Base-by-base conservation (phyloP, 169 alveolate genomes). In the Plasmodium gaboni region DNA sequence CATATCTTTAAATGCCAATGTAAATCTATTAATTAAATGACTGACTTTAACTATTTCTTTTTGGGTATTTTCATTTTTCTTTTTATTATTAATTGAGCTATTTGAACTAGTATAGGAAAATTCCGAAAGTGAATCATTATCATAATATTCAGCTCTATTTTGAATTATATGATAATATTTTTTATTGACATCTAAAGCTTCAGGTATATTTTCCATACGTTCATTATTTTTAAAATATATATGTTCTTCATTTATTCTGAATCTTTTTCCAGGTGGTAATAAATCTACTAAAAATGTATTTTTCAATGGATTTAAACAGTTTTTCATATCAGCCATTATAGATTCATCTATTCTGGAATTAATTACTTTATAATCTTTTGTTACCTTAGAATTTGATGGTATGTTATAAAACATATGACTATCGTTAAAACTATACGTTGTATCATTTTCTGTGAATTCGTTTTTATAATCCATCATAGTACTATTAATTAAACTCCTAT, bases 1-100 rank as follows among this genome's bases (percentile, higher is more conserved):
- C 89, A 76, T 89, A 38, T 94, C 96, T 87, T 94, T 92, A 83
- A 94, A 94, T 53, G 94, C 92, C 61, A 94, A 76, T 0, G 96
- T 94, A 53, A 91, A 60, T 51, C 92, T 89, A 70, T 94, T 92
- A 61, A 94, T 92, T n/a, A 94, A 57, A 64, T 64, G 46, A 71
- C 87, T 69, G 63, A 89, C 74, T 76, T 91, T 46, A 42, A 69
- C 80, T 9, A 74, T 55, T 88, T 59, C 88, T 72, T 85, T 59
- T 55, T 88, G 91, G 42, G 89, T 19, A 71, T 85, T 74, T 38
- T 80, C 76, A 13, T 70, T 63, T 68, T 60, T 76, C 85, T 61
- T 80, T 19, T 73, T 38, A 28, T 53, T 73, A 65, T 74, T 91
- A 71, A 71, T 91, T 78, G 74, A 42, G 7, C 92, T 60, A 1